Evolutionary conservation across 257 asterid genomes (phyloP), one percentile per base, ranked within the genome.

Genomic region (Nicotiana benthamiana): DNA sequence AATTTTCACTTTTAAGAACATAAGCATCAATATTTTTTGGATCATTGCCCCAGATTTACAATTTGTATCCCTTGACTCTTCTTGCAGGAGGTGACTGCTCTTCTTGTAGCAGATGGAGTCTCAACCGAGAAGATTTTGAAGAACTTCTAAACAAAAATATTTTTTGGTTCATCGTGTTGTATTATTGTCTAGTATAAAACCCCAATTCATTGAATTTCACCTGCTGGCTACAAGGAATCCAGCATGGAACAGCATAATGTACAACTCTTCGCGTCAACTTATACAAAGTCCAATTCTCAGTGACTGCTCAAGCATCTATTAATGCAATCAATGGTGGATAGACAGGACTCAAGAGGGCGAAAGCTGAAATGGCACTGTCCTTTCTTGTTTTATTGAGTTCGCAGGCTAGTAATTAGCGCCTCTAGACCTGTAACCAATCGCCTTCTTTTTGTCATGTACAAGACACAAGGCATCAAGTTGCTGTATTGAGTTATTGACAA

Each of bases 41-140:
- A 48, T 72, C 40, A 24, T 72, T 3, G 22, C 4, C 61, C 16
- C 16, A 7, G 40, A 46, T 74, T 74, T 48, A n/a, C n/a, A 48
- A 48, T 74, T 74, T 64, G n/a, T 64, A 28, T 64, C 52, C 74
- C 9, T 46, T 18, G 48, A 80, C 62, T 74, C 61, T 82, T 75
- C 82, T 86, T 84, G 86, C 96, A 95, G 98, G 98, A 95, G 83
- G 92, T 95, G 53, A 92, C 92, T 61, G 90, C 97, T 52, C 84
- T 93, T 84, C 98, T 95, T 80, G 90, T 91, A 62, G 89, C 92
- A 15, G 97, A 90, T 80, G 97, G 97, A 82, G 94, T 93, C 51
- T 87, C 91, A 57, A 81, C 80, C 4, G 91, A 90, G 56, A 92
- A 86, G 87, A 91, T 93, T 75, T 87, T 94, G 86, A 94, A 89